These are phyloP conservation scores for Fragaria vesca DNA, from an alignment of 306 rosid genomes.

Conservation along the genomic window DNA sequence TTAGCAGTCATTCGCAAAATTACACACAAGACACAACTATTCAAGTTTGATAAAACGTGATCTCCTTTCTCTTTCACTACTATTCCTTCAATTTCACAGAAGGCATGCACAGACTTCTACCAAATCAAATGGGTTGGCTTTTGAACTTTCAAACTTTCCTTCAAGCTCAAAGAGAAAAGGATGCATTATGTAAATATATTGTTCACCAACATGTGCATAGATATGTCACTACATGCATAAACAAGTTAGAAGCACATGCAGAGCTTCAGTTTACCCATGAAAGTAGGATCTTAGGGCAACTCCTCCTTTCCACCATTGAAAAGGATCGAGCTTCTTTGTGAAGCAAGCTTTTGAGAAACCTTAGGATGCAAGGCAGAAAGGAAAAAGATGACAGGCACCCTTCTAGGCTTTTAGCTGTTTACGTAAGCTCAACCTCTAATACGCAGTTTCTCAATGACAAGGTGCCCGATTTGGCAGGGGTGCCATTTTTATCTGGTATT, in stretches of 20 bases:
- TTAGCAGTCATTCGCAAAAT: not conserved
- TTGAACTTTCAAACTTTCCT: not conserved
- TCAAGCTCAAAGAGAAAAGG: not conserved
- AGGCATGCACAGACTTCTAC: not conserved
- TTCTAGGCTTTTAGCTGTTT: no score
- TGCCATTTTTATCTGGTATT: no score
- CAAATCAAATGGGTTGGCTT: constrained; percentile 4
- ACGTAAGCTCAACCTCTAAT: no score
- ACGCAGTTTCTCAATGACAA: no score
- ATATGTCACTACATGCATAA: not conserved
- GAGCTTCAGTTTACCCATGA: not conserved
- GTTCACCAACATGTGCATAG: not conserved
- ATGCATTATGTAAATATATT: not conserved
- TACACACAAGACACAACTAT: not conserved
- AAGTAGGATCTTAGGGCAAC: not conserved
- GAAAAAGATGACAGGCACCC: not conserved
- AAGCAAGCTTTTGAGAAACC: not conserved
- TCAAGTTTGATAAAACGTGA: not conserved
- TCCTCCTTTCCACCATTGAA: not conserved
- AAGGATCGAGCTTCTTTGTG: not conserved
- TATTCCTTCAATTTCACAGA: not conserved
- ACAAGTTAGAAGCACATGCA: constrained; percentile 6
- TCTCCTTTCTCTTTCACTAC: not conserved
- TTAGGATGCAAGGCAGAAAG: not conserved
- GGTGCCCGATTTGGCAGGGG: no score